phyloP scores from a whole-genome alignment of 768 basidiomycete species.

The Boletus sp. region DNA sequence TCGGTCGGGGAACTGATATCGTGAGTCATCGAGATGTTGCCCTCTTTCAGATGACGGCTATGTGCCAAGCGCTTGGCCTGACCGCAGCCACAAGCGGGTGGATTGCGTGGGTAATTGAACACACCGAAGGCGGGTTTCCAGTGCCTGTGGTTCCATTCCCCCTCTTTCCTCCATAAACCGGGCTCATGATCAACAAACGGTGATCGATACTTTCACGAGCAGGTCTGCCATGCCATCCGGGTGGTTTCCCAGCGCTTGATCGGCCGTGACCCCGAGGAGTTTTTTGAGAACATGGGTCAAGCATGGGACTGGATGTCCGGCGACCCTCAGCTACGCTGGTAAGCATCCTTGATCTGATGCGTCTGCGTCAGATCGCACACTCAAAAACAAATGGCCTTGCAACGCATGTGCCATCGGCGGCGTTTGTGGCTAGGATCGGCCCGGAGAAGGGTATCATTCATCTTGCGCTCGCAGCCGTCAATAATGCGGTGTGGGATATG shows the following conservation, averaged over 20 bases:
- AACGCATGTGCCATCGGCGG: background rate
- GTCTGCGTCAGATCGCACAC: background rate
- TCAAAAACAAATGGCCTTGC: background rate
- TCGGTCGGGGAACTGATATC: slow-evolving; percentile 90
- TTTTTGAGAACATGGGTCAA: slow-evolving; percentile 86
- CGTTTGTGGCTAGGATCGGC: slow-evolving; percentile 56
- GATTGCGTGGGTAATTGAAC: background rate
- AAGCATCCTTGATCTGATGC: slow-evolving; percentile 18
- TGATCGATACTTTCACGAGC: background rate
- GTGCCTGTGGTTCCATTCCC: background rate
- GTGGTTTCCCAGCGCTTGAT: slow-evolving; percentile 77
- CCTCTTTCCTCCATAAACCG: background rate
- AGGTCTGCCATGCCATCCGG: slow-evolving; percentile 75
- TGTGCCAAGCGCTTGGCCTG: background rate
- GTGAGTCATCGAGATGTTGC: slow-evolving; percentile 36
- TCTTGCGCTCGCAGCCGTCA: slow-evolving; percentile 80
- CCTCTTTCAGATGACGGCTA: background rate
- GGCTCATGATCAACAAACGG: background rate
- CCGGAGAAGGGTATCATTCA: slow-evolving; percentile 93
- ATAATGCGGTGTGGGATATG: slow-evolving; percentile 93
- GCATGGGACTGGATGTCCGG: slow-evolving; percentile 82
- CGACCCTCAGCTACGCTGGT: slow-evolving; percentile 89
- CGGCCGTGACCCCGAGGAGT: slow-evolving; percentile 73
- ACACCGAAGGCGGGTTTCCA: background rate
- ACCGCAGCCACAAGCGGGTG: background rate